Evolutionary conservation across 495 filamentous ascomycete species (phyloP).

Genomic region (Aspergillus indologenus): DNA sequence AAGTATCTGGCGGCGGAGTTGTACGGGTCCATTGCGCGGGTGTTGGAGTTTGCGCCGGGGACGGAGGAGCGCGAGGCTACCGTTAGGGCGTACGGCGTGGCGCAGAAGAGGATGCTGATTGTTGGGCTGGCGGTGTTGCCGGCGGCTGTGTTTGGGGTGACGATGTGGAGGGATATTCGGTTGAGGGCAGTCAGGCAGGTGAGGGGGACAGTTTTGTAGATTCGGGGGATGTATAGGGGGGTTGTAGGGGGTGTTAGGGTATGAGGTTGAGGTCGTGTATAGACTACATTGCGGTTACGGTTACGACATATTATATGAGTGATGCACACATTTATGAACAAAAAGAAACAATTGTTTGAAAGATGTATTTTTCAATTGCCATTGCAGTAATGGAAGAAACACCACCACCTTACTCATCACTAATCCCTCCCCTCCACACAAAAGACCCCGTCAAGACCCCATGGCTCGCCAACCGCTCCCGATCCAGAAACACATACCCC

Average conservation of each 20-base stretch:
- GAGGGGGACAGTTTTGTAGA: constrained; percentile 11
- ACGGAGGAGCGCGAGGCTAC: constrained; percentile 51
- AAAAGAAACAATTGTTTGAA: too few relatives aligned
- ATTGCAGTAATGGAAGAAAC: too few relatives aligned
- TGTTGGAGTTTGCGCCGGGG: constrained; percentile 51
- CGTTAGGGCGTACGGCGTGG: constrained; percentile 51
- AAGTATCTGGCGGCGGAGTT: constrained; percentile 41
- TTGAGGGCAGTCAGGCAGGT: constrained; percentile 11
- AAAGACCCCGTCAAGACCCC: neutral
- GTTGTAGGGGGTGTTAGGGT: neutral
- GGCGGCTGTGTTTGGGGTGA: constrained; percentile 31
- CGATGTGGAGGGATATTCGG: constrained; percentile 13
- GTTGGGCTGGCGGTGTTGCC: constrained; percentile 22
- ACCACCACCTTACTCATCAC: too few relatives aligned
- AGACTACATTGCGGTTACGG: too few relatives aligned
- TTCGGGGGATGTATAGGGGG: too few relatives aligned
- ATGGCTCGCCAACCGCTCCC: neutral
- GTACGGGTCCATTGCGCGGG: constrained; percentile 46
- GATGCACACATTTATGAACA: too few relatives aligned
- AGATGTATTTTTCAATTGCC: too few relatives aligned
- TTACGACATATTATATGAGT: too few relatives aligned
- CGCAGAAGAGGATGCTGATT: constrained; percentile 53
- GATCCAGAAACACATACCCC: neutral
- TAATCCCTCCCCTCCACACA: neutral
- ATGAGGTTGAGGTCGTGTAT: too few relatives aligned